Evolutionary conservation across 805 yeast genomes (phyloP).

Genomic region (Sungouiella thailandica): DNA sequence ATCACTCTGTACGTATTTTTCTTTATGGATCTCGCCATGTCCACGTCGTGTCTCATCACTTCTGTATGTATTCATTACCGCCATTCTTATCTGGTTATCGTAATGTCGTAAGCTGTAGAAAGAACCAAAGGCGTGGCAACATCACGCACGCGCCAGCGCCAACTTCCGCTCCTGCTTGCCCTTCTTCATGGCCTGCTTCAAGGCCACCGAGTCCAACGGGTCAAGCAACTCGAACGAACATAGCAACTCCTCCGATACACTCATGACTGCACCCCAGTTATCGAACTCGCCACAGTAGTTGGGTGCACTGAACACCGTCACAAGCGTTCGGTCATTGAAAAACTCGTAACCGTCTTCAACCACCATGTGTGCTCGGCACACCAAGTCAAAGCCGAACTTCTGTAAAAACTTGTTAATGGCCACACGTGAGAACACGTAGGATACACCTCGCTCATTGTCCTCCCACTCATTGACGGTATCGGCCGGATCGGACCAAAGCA

Average conservation of each 20-base stretch:
- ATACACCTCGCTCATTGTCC: slow-evolving; percentile 81
- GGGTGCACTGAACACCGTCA: slow-evolving; percentile 72
- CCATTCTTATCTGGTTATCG: too few species aligned
- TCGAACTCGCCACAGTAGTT: slow-evolving; percentile 82
- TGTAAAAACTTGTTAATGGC: slow-evolving; percentile 74
- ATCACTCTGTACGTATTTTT: too few species aligned
- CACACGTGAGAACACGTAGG: slow-evolving; percentile 72
- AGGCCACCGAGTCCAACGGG: slow-evolving; percentile 88
- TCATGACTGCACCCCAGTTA: slow-evolving; percentile 98
- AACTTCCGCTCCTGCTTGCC: slow-evolving; percentile 83
- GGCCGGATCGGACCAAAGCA: slow-evolving; percentile 83
- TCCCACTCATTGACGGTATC: slow-evolving; percentile 83
- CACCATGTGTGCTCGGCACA: slow-evolving; percentile 86
- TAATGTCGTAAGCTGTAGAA: too few species aligned
- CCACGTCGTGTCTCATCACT: too few species aligned
- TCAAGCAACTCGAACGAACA: slow-evolving; percentile 92
- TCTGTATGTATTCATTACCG: too few species aligned
- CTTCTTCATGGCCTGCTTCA: slow-evolving; percentile 90
- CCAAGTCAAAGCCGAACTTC: slow-evolving; percentile 74
- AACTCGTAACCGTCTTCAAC: slow-evolving; percentile 79
- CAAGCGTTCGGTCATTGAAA: slow-evolving; percentile 65
- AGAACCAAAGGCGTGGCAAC: too few species aligned
- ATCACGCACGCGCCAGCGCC: slow-evolving; percentile 44
- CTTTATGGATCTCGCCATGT: too few species aligned
- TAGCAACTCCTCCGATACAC: slow-evolving; percentile 85